Base-by-base conservation (phyloP, 805 yeast genomes). In the Suhomyces kilbournensis region DNA sequence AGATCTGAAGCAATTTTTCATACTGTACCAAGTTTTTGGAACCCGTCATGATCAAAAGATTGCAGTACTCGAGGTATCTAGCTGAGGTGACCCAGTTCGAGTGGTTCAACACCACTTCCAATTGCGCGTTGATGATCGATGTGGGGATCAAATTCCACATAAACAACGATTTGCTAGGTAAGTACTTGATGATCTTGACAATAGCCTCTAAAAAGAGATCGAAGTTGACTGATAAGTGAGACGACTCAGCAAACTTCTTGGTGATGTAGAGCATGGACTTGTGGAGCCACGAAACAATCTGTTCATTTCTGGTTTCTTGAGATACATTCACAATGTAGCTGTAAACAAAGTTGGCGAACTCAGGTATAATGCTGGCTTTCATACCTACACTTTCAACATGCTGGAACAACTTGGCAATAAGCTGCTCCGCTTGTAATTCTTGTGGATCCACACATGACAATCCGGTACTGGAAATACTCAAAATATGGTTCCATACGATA, bases 201-300 rank as follows among this genome's bases (percentile, higher is more conserved):
- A 70, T 53, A 3, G 60, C 49, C 1, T 34, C 44, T 44, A 72
- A 54, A 51, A 84, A 63, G 0, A 52, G 48, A 30, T 67, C 64
- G 51, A 80, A 68, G 10, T 69, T 60, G 2, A 35, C 47, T 0
- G 74, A 65, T 25, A 70, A 53, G 3, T 46, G 47, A 1, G 53
- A 47, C 3, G 72, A 65, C 59, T 85, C 88, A 1, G 92, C 84
- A 54, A 86, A 74, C 53, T 78, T 74, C 57, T 82, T 85, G 7
- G 92, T 88, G 48, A 85, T 73, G 60, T 80, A 85, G 5, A 88
- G 63, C 54, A 80, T 70, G 6, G 84, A 73, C 56, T 84, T 81
- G 54, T 80, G 77, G 39, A 82, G 55, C 93, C 93, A 87, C 1
- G 65, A 59, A 17, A 56, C 63, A 20, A 75, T 62, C 1, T 65